Evolutionary conservation across 148 eudicot species (phyloP).

Genomic region (Rhododendron simsii): DNA sequence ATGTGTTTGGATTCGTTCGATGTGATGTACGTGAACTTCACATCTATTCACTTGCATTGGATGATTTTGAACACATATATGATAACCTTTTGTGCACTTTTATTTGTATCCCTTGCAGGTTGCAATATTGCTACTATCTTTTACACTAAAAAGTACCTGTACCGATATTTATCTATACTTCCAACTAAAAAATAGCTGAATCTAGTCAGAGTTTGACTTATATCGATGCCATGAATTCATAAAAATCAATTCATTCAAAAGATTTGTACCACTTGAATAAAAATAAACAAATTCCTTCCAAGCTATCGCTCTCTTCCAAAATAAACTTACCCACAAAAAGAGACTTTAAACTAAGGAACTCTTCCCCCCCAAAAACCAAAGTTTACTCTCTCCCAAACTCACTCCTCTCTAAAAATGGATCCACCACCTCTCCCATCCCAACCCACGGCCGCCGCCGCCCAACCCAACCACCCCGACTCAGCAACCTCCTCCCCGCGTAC

Average conservation of each 20-base stretch:
- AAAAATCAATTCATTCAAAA: too few species aligned
- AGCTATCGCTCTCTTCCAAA: neutral
- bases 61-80: too few species aligned
- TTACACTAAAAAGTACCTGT: too few species aligned
- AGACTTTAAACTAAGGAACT: neutral
- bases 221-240: neutral
- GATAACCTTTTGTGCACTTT: too few species aligned
- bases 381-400: neutral
- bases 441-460: slow-evolving; percentile 11
- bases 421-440: slow-evolving; percentile 29
- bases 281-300: neutral
- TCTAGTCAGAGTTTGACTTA: neutral
- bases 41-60: neutral
- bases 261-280: neutral
- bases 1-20: too few species aligned
- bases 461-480: slow-evolving; percentile 24
- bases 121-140: too few species aligned
- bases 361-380: neutral
- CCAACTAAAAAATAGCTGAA: neutral
- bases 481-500: slow-evolving; percentile 39
- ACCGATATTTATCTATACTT: neutral
- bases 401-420: slow-evolving; percentile 23
- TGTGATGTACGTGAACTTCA: neutral
- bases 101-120: too few species aligned
- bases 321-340: neutral